Evolutionary conservation across 371 early-diverging fungal genomes (phyloP), one percentile per base, ranked within the genome.

Genomic region (Fennellomyces sp.): DNA sequence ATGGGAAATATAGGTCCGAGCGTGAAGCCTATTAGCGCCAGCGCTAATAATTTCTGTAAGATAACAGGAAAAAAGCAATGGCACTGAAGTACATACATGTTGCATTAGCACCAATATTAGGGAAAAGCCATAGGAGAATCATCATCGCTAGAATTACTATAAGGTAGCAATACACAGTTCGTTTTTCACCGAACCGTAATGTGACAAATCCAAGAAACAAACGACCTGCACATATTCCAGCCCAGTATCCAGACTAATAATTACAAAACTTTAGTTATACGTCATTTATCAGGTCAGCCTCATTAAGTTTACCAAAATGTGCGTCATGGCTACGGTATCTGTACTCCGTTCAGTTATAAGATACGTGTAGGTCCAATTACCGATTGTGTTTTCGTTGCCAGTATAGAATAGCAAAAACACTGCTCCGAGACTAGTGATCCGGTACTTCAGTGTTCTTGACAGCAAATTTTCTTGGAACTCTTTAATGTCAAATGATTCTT

Each of bases 1-100:
- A 68, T 67, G 3, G 72, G 72, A 28, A 67, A 72, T 11, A 72
- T 30, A 13, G 72, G 72, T 2, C 68, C 71, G 12, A 71, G 50
- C 4, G 60, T 31, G 23, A 61, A 42, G n/a, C 72, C 72, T 1
- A 57, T 51, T 3, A 72, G 23, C 19, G 65, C 61, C 10, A 69
- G 39, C 11, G 64, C 64, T 63, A n/a, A n/a, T n/a, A n/a, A n/a
- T n/a, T n/a, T n/a, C n/a, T n/a, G n/a, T n/a, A n/a, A n/a, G n/a
- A n/a, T n/a, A n/a, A n/a, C n/a, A n/a, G n/a, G n/a, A n/a, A 7
- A 47, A 30, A 41, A 27, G 17, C 17, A 27, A 21, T 15, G 1
- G 8, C 13, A 33, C 2, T 8, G 58, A 17, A 31, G 15, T 25
- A 33, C 60, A 31, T 35, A 59, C 68, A 62, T 19, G 56, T 52